Base-by-base conservation (phyloP, 1,284 basidiomycete genomes). In the Cerioporus squamosus region DNA sequence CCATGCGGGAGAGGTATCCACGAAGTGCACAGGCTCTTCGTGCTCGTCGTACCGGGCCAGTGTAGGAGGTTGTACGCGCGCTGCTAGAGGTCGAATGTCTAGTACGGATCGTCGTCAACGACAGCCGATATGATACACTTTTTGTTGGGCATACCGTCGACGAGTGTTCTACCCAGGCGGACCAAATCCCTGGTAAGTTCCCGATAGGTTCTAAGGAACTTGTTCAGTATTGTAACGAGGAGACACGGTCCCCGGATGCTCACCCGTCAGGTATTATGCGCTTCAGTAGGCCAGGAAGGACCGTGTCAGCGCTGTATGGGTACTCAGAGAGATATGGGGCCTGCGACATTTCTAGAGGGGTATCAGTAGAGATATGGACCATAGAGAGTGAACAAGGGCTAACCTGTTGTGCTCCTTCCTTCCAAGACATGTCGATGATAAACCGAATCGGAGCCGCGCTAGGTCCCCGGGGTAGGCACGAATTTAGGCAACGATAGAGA, bases 1-100 rank as follows among this genome's bases (percentile, higher is more conserved):
- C 88, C 89, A 91, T 1, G 82, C 86, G 67, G 90, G 86, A 15
- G 84, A 86, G 0, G 86, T 90, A 44, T 85, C 77, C 0, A 91
- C 77, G 2, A 74, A 70, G 68, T 91, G 88, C 5, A 90, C 73
- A 10, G 87, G 79, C 43, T 75, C 77, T 0, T 87, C 88, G 82
- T 83, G 89, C 63, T 90, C 84, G 63, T 89, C 76, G 65, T 90
- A 90, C 67, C 90, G 88, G 0, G 31, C 44, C 7, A 59, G 44
- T 14, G 57, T 54, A n/a, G 57, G 47, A 20, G 57, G 43, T 1
- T 59, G 57, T 1, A 59, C 52, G 5, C 54, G 44, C 17, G 52
- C 48, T 6, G 52, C 42, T 2, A 54, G 29, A 1, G 57, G 57
- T 3, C 51, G 46, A 2, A 59, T 59, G 0, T 59, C 57, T 57